Conservation (phyloP, 371 early-diverging fungal species). For the Mucor mucedo region DNA sequence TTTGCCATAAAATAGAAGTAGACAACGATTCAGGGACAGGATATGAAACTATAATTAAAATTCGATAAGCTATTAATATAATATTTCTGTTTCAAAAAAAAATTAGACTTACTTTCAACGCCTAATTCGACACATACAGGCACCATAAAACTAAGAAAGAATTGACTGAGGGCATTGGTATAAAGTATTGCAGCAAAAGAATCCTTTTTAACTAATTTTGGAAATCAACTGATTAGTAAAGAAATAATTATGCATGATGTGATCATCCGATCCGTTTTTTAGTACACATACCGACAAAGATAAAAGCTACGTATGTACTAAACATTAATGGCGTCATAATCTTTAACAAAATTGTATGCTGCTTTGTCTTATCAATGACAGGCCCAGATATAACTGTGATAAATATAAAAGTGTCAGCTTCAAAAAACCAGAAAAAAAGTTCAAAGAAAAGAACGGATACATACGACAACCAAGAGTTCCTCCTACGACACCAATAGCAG, state of each 20-base stretch:
- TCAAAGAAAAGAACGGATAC: background rate
- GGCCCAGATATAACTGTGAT: constrained; percentile 50
- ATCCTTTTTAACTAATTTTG: constrained; percentile 40
- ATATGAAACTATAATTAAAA: constrained; percentile 27
- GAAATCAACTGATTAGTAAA: background rate
- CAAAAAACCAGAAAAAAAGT: background rate
- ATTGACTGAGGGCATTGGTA: constrained; percentile 39
- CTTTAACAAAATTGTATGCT: constrained; percentile 52
- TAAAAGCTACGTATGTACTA: constrained; percentile 52
- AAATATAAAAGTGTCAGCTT: background rate
- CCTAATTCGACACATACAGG: constrained; percentile 49
- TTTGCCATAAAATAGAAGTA: constrained; percentile 49
- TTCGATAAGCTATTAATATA: background rate
- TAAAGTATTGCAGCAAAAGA: constrained; percentile 46
- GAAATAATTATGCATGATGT: background rate
- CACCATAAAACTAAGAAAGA: constrained; percentile 47
- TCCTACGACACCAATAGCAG: constrained; percentile 60
- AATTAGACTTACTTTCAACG: constrained; percentile 40
- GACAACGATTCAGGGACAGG: constrained; percentile 45
- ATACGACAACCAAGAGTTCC: constrained; percentile 59
- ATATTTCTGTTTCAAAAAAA: background rate
- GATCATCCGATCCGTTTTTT: background rate
- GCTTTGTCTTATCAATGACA: constrained; percentile 59
- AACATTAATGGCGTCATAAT: constrained; percentile 57
- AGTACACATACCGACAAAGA: constrained; percentile 50